Percentiles rank a stretch among this genome's conserved stretches.
Evolutionary conservation across 768 basidiomycete genomes (phyloP).

Genomic region (Calocybe indica): DNA sequence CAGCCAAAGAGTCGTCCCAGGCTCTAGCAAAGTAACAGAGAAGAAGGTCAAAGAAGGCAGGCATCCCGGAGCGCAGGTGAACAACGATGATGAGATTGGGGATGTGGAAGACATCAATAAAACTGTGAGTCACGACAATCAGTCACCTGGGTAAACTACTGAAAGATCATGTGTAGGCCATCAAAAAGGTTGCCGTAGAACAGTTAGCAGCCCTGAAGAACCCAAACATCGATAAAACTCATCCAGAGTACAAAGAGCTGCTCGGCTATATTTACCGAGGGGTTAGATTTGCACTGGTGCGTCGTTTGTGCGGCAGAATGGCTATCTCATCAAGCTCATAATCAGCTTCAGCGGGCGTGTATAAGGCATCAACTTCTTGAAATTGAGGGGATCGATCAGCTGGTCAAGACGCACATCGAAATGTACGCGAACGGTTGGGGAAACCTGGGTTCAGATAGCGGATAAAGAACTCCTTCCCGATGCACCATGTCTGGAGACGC

Average conservation of each 20-base stretch:
- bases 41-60: slow-evolving; percentile 20
- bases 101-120: slow-evolving; percentile 37
- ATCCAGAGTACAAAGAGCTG: slow-evolving; percentile 48
- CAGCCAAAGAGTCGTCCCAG: slow-evolving; percentile 9
- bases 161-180: slow-evolving; percentile 24
- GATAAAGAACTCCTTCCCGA: background rate
- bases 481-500: background rate
- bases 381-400: slow-evolving; percentile 24
- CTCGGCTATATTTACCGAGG: slow-evolving; percentile 41
- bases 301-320: slow-evolving; percentile 11
- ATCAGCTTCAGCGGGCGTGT: slow-evolving; percentile 29
- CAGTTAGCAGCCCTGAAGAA: slow-evolving; percentile 32
- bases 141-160: background rate
- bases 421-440: slow-evolving; percentile 35
- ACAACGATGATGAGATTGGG: slow-evolving; percentile 10
- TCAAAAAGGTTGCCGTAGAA: slow-evolving; percentile 28
- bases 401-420: slow-evolving; percentile 35
- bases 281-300: slow-evolving; percentile 44
- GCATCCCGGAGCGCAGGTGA: slow-evolving; percentile 14
- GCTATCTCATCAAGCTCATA: background rate
- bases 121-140: slow-evolving; percentile 55
- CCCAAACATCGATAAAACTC: slow-evolving; percentile 37
- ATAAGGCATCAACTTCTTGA: slow-evolving; percentile 34
- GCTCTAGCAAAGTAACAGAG: slow-evolving; percentile 12
- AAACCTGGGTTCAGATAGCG: background rate